Conservation (phyloP, 495 filamentous ascomycete species). For the Penicillium maclennaniae region DNA sequence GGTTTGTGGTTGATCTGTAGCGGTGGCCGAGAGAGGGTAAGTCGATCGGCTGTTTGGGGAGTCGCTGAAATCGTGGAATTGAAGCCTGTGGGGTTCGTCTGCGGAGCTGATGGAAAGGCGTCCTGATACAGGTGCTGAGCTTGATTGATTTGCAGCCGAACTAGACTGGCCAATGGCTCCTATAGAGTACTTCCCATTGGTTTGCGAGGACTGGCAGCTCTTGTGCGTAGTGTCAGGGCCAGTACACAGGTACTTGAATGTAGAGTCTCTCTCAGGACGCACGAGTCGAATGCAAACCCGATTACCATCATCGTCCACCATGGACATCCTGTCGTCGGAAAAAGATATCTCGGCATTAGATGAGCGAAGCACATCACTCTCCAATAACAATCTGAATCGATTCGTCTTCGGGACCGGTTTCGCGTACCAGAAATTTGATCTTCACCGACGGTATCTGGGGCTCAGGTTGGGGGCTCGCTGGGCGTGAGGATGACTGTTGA, state of each 20-base stretch:
- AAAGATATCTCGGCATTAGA: slow-evolving; percentile 90
- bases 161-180: slow-evolving; percentile 31
- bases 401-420: slow-evolving; percentile 47
- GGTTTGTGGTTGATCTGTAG: slow-evolving; percentile 24
- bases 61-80: neutral
- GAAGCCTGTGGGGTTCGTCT: slow-evolving; percentile 40
- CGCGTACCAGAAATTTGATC: slow-evolving; percentile 70
- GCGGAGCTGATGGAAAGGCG: slow-evolving; percentile 28
- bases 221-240: slow-evolving; percentile 32
- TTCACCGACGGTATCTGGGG: slow-evolving; percentile 77
- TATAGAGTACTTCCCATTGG: slow-evolving; percentile 18
- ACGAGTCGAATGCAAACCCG: slow-evolving; percentile 92
- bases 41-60: neutral
- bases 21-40: slow-evolving; percentile 8
- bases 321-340: slow-evolving; percentile 80
- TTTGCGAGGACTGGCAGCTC: slow-evolving; percentile 6
- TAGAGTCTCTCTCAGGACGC: slow-evolving; percentile 79
- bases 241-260: slow-evolving; percentile 73
- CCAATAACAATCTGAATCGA: slow-evolving; percentile 78
- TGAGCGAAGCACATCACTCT: slow-evolving; percentile 77
- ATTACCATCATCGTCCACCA: slow-evolving; percentile 81
- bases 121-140: slow-evolving; percentile 22
- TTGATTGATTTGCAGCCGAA: slow-evolving; percentile 11
- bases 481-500: slow-evolving; percentile 66
- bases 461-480: slow-evolving; percentile 65